phyloP scores from a whole-genome alignment of 176 grass and related monocot species.

The Otatea glauca region DNA sequence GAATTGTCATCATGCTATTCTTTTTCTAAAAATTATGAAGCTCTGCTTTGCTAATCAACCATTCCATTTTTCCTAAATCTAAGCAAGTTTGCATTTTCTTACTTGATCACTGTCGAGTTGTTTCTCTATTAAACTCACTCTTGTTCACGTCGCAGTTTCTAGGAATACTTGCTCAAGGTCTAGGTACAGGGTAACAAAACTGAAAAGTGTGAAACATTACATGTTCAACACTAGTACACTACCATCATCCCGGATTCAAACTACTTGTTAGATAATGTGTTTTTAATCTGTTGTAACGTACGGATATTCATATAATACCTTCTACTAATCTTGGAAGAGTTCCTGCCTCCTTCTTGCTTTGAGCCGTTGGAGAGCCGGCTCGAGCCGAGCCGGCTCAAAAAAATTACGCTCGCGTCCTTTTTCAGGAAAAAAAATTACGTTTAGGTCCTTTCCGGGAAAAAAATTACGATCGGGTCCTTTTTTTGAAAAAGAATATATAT shows the following conservation, averaged over 20 bases:
- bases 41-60: neutral
- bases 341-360: too few species aligned
- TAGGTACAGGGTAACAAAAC: slow-evolving; percentile 82
- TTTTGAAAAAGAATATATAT: too few species aligned
- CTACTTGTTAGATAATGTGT: too few species aligned
- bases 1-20: neutral
- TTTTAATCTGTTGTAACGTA: too few species aligned
- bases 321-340: too few species aligned
- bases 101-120: neutral
- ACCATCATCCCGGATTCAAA: neutral
- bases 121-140: neutral
- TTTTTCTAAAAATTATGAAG: neutral
- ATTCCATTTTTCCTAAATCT: neutral
- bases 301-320: too few species aligned
- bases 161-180: slow-evolving; percentile 77
- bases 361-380: too few species aligned
- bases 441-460: too few species aligned
- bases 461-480: too few species aligned
- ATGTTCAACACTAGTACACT: slow-evolving; percentile 45
- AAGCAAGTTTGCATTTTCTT: neutral
- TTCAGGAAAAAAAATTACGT: too few species aligned
- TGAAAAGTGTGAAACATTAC: slow-evolving; percentile 62
- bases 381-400: too few species aligned
- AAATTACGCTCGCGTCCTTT: too few species aligned
- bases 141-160: slow-evolving; percentile 53